Base-by-base conservation (phyloP, 176 grass and related monocot species). In the Tillandsia leiboldiana region DNA sequence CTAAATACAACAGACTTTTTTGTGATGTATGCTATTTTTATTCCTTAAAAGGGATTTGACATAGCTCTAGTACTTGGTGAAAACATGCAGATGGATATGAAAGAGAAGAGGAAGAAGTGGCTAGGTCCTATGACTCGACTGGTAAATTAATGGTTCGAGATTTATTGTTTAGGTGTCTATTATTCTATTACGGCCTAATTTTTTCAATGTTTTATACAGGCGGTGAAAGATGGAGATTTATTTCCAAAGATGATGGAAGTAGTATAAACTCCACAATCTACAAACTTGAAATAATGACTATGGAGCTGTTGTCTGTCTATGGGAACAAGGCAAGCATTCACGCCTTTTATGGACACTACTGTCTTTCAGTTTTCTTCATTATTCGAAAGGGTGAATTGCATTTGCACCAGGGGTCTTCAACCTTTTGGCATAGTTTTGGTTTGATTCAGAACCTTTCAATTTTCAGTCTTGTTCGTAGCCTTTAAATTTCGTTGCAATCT, bases 281-380 rank as follows among this genome's bases (percentile, higher is more conserved):
- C 82, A 97, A 92, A 71, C 75, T 97, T 56, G 86, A 97, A 62
- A 97, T 97, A 75, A 85, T 87, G 74, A 66, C 64, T 15, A 83
- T 97, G 77, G 89, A 97, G 63, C 79, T 97, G 15, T 83, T 83
- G 77, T 97, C 94, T 78, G 54, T 90, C 50, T 87, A 93, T 67
- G 86, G 94, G 18, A 85, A 88, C 67, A 88, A 93, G 84, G 94
- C 86, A 87, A 73, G 68, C 59, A 22, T 15, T 69, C 26, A 49
- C 22, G 33, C 28, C 2, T 61, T 23, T 61, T 61, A 20, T 18
- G 56, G 14, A 18, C 56, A 23, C 15, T 61, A 2, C 8, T 61
- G 56, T 20, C 56, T 23, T n/a, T 18, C 22, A 61, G 33, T 42
- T 42, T 42, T 42, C 33, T 6, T 42, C 33, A 42, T 42, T 42